Percentiles rank a stretch among this genome's conserved stretches.
phyloP scores from a whole-genome alignment of 2,329 filamentous ascomycete genomes.

The Aspergillus transmontanensis region DNA sequence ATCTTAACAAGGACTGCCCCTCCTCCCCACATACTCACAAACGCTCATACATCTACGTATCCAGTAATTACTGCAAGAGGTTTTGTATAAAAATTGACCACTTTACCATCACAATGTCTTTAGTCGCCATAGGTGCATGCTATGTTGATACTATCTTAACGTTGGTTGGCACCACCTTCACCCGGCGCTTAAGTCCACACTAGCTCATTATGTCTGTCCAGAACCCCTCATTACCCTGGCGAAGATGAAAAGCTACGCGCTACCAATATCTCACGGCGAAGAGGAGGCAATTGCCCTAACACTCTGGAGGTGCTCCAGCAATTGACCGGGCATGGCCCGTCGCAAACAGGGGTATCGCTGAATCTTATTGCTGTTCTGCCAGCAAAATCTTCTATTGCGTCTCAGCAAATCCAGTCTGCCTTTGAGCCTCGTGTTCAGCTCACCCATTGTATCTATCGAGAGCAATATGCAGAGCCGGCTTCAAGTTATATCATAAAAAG shows the following conservation, averaged over 20 bases:
- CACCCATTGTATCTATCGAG: slow-evolving; percentile 61
- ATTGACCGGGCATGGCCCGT: slow-evolving; percentile 44
- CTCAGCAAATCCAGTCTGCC: slow-evolving; percentile 56
- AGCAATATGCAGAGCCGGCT: slow-evolving; percentile 58
- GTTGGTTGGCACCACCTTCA: slow-evolving; percentile 41
- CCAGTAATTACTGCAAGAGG: not conserved
- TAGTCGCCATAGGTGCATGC: slow-evolving; percentile 68
- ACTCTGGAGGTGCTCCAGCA: slow-evolving; percentile 71
- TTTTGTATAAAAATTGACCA: not conserved
- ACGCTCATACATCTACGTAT: not conserved
- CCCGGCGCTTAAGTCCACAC: slow-evolving; percentile 2
- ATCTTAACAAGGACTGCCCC: slow-evolving; percentile 18
- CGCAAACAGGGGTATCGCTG: slow-evolving; percentile 25
- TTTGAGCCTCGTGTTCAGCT: slow-evolving; percentile 57
- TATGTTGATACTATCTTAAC: slow-evolving; percentile 72
- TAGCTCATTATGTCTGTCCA: slow-evolving; percentile 17
- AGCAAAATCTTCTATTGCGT: slow-evolving; percentile 52
- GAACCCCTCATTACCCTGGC: slow-evolving; percentile 59
- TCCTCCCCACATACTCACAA: not conserved
- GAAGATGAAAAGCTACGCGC: slow-evolving; percentile 76
- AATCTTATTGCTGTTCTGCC: slow-evolving; percentile 56
- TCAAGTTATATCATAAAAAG: slow-evolving; percentile 72
- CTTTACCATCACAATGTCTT: slow-evolving; percentile 44
- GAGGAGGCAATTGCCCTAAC: slow-evolving; percentile 75
- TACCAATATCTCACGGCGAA: slow-evolving; percentile 58